Evolutionary conservation across 2,329 filamentous ascomycete genomes (phyloP).

Genomic region (Penicillium digitatum): DNA sequence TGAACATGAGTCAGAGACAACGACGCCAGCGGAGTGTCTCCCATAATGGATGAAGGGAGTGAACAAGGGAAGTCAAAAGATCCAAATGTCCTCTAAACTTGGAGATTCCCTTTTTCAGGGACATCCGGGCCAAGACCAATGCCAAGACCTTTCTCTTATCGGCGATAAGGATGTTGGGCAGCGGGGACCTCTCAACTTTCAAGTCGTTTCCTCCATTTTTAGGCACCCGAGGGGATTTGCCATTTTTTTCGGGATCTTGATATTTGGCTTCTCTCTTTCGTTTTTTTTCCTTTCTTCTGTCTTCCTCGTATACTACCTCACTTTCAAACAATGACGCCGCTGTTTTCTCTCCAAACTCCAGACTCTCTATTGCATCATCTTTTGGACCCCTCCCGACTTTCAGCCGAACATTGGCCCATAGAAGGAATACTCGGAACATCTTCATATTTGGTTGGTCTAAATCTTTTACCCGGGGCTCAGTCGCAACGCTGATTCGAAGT

Average conservation of each 20-base stretch:
- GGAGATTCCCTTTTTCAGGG: neutral
- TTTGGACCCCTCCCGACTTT: slow-evolving; percentile 22
- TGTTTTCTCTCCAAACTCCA: slow-evolving; percentile 25
- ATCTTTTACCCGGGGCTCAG: neutral
- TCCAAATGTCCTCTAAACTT: neutral
- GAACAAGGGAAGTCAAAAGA: neutral
- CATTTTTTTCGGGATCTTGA: neutral
- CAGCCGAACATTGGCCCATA: slow-evolving; percentile 11
- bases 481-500: slow-evolving; percentile 4
- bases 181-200: neutral
- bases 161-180: neutral
- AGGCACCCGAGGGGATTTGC: slow-evolving; percentile 17
- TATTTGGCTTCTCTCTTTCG: neutral
- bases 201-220: slow-evolving; percentile 8
- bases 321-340: slow-evolving; percentile 36
- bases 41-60: slow-evolving; percentile 16
- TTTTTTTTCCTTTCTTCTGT: neutral
- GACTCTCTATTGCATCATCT: slow-evolving; percentile 28
- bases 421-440: slow-evolving; percentile 7
- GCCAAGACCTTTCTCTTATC: neutral
- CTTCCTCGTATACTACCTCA: neutral
- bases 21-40: slow-evolving; percentile 66
- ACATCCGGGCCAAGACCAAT: neutral
- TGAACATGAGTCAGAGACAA: slow-evolving; percentile 93
- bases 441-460: slow-evolving; percentile 14